Percentiles rank a stretch among this genome's conserved stretches.
Evolutionary conservation across 169 alveolate species (phyloP).

Genomic region (Cryptosporidium felis): DNA sequence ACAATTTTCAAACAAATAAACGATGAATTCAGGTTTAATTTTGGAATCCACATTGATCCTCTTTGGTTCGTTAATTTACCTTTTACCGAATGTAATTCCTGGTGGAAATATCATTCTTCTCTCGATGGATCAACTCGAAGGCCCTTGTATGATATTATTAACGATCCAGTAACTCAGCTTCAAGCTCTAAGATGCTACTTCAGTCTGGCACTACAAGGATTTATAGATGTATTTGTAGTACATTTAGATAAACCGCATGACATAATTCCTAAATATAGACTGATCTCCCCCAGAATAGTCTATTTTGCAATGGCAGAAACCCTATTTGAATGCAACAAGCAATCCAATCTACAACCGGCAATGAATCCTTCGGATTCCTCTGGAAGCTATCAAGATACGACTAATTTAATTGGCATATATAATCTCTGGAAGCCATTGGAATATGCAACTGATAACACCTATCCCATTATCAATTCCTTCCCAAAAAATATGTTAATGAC

Average conservation of each 20-base stretch:
- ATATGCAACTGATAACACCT: not conserved
- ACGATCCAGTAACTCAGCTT: not conserved
- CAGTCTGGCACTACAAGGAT: conserved; percentile 41
- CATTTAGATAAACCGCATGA: not conserved
- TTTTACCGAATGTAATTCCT: not conserved
- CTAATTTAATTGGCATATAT: conserved; percentile 18
- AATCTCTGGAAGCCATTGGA: conserved; percentile 6
- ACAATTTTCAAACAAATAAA: not conserved
- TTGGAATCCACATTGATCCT: conserved; percentile 31
- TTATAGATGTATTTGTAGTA: conserved; percentile 3
- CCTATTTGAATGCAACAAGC: conserved; percentile 24
- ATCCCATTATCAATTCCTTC: not conserved
- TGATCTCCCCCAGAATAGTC: conserved; percentile 29
- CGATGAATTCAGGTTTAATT: not conserved
- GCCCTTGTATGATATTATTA: conserved; percentile 7
- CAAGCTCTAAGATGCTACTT: conserved; percentile 40
- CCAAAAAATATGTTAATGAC: conserved; percentile 59
- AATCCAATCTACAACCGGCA: not conserved
- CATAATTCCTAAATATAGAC: not conserved
- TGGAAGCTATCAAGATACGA: too few species aligned
- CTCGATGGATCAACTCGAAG: conserved; percentile 5
- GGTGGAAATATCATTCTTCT: conserved; percentile 49
- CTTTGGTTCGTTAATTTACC: conserved; percentile 20
- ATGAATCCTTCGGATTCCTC: too few species aligned
- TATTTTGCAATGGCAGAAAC: not conserved